Evolutionary conservation across 208 protist genomes (phyloP).

Genomic region (Acanthamoeba quina): DNA sequence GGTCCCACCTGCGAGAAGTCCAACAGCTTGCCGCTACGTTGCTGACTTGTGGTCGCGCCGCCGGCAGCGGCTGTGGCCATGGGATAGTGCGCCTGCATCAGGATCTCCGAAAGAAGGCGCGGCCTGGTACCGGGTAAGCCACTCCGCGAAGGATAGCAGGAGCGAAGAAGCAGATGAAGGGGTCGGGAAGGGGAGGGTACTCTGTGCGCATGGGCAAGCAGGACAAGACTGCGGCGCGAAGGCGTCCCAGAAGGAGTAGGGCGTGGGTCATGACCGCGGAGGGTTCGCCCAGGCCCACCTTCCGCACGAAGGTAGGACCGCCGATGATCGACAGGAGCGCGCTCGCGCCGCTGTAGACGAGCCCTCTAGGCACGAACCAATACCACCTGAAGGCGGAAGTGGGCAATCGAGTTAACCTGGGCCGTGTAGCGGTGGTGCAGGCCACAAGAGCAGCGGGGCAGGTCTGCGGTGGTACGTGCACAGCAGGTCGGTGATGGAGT

Average conservation of each 20-base stretch:
- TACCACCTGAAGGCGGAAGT: not conserved
- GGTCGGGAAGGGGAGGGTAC: not conserved
- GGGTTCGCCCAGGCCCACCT: not conserved
- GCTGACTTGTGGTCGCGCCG: not conserved
- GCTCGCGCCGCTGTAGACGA: not conserved
- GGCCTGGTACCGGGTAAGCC: not conserved
- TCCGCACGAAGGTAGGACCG: not conserved
- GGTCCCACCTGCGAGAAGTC: not conserved
- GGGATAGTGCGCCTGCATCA: not conserved
- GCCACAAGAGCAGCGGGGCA: no score
- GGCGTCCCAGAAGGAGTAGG: not conserved
- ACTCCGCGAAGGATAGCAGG: no score
- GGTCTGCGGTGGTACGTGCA: not conserved
- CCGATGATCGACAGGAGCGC: not conserved
- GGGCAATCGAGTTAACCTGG: not conserved
- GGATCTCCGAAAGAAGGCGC: not conserved
- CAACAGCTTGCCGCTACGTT: not conserved
- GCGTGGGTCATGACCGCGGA: not conserved
- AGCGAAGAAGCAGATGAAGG: no score
- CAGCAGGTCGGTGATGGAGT: not conserved
- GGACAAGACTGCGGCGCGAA: not conserved
- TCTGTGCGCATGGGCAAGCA: not conserved
- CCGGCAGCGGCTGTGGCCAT: not conserved
- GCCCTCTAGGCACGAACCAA: not conserved
- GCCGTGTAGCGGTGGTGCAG: no score